Evolutionary conservation across 108 stramenopile species (phyloP).

Genomic region (Epithemia pelagica): DNA sequence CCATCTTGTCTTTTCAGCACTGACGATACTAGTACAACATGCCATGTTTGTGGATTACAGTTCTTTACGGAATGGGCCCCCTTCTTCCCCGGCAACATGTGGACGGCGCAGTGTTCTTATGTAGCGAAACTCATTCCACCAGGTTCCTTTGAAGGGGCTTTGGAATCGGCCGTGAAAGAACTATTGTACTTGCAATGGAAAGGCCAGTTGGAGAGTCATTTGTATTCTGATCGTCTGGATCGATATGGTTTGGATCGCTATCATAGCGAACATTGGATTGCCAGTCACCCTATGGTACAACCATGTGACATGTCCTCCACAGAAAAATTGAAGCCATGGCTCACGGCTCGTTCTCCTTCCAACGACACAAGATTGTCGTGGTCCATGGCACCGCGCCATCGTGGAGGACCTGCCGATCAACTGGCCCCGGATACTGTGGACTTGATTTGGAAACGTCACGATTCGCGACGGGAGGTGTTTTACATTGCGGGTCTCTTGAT

Average conservation of each 20-base stretch:
- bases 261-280: not conserved
- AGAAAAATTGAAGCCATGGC: not conserved
- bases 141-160: not conserved
- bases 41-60: conserved; percentile 6
- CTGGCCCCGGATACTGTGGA: not conserved
- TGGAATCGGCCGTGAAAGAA: not conserved
- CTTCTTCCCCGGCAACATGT: conserved; percentile 15
- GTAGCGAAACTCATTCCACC: not conserved
- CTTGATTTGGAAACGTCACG: not conserved
- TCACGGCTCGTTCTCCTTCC: not conserved
- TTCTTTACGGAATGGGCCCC: conserved; percentile 1
- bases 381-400: not conserved
- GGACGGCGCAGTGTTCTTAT: conserved; percentile 5
- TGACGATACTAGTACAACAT: not conserved
- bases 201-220: not conserved
- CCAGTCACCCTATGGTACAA: not conserved
- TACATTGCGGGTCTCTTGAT: not conserved
- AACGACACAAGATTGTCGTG: not conserved
- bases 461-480: not conserved
- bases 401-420: not conserved
- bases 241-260: conserved; percentile 1
- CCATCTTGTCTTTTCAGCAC: not conserved
- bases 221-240: not conserved
- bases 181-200: not conserved
- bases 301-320: conserved; percentile 3